These are phyloP conservation scores for Inga leiocalycina DNA, from an alignment of 306 rosid genomes.

Conservation along the genomic window DNA sequence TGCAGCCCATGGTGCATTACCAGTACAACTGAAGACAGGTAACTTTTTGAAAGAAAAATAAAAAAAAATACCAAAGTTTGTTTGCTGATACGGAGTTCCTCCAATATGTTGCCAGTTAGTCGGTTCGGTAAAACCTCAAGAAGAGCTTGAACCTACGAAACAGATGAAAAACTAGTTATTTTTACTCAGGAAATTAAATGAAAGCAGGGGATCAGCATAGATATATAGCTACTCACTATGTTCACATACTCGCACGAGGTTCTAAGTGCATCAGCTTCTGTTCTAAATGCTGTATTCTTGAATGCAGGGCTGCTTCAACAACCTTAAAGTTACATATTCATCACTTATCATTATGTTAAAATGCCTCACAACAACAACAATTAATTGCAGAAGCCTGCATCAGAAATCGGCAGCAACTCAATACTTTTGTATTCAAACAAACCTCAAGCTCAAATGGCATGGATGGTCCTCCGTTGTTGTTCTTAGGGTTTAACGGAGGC, in stretches of 20 bases:
- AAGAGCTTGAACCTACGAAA: conserved; percentile 76
- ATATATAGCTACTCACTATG: conserved; percentile 77
- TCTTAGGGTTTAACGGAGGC: conserved; percentile 82
- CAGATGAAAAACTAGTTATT: conserved; percentile 20
- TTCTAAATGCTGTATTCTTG: conserved; percentile 87
- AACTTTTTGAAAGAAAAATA: conserved; percentile 14
- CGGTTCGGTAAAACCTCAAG: conserved; percentile 88
- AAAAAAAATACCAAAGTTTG: conserved; percentile 76
- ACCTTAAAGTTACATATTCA: conserved; percentile 58
- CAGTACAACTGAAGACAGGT: conserved; percentile 18
- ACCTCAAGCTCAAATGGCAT: conserved; percentile 99
- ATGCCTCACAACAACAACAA: conserved; percentile 4
- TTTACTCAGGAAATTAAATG: conserved; percentile 17
- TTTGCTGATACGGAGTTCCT: conserved; percentile 97
- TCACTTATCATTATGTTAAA: neutral
- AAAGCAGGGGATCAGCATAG: conserved; percentile 27
- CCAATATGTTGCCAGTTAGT: conserved; percentile 84
- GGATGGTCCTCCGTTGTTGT: conserved; percentile 75
- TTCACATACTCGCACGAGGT: conserved; percentile 97
- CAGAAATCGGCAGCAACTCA: neutral
- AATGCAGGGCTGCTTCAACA: conserved; percentile 95
- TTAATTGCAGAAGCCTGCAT: conserved; percentile 6
- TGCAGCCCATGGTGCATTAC: neutral
- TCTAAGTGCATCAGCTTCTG: conserved; percentile 74
- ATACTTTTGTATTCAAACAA: conserved; percentile 27